Conservation (phyloP, 169 alveolate species). For the Eimeria sp. region DNA sequence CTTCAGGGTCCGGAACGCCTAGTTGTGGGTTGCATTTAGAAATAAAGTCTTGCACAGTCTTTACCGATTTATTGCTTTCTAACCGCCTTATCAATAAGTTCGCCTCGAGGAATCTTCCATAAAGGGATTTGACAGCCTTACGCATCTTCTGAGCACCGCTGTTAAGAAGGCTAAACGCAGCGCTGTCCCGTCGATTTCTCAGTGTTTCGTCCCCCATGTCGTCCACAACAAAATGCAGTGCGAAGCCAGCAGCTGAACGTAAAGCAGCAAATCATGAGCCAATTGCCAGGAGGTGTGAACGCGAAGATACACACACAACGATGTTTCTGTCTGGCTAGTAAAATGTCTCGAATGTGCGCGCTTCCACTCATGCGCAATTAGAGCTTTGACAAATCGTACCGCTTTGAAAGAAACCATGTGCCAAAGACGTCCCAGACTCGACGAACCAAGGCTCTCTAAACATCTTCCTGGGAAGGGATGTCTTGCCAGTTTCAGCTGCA, state of each 20-base stretch:
- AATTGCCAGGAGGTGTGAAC: neutral
- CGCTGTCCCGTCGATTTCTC: slow-evolving; percentile 32
- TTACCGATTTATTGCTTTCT: slow-evolving; percentile 48
- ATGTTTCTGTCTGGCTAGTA: neutral
- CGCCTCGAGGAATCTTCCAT: slow-evolving; percentile 48
- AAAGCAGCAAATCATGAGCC: neutral
- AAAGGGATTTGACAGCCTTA: slow-evolving; percentile 2
- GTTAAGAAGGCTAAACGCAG: slow-evolving; percentile 11
- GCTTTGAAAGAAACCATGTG: slow-evolving; percentile 76
- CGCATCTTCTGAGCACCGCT: slow-evolving; percentile 1
- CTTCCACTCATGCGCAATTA: neutral
- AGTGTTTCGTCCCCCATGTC: slow-evolving; percentile 31
- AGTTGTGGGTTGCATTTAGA: slow-evolving; percentile 31
- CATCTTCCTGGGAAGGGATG: slow-evolving; percentile 62
- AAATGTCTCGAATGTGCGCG: neutral
- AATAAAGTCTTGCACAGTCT: slow-evolving; percentile 67
- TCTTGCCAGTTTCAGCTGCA: neutral
- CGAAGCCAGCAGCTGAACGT: slow-evolving; percentile 46
- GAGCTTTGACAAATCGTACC: slow-evolving; percentile 27
- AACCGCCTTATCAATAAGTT: slow-evolving; percentile 31
- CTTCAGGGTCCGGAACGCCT: slow-evolving; percentile 42
- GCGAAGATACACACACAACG: neutral
- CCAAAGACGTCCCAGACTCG: slow-evolving; percentile 23
- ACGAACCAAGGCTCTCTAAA: slow-evolving; percentile 78
- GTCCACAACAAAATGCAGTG: neutral